Base-by-base conservation (phyloP, 352 stramenopile species). In the Blastocystis sp. region DNA sequence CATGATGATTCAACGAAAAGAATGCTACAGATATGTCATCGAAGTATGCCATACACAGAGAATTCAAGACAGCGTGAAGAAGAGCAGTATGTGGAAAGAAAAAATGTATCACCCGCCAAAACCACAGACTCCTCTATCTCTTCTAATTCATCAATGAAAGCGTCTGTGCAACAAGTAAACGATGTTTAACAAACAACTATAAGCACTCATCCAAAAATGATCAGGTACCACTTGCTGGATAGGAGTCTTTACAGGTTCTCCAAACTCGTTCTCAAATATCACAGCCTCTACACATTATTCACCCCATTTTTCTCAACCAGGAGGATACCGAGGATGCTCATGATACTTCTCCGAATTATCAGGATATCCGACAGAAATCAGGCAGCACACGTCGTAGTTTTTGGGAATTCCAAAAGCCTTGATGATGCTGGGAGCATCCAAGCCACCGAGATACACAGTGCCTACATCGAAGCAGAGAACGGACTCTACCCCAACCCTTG, bases 311-410 rank as follows among this genome's bases (percentile, higher is more conserved):
- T 18, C n/a, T 24, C 43, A 41, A 54, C 43, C 41, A n/a, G 70
- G 70, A 62, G 70, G 70, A 47, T 62, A 81, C 45, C 70, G 70
- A 37, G 70, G 41, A 81, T 81, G 70, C 55, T 81, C 70, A 41
- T 81, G 70, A 41, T 81, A 81, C 70, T 81, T 81, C 55, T 88
- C 76, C 34, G 76, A 75, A 34, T 68, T 68, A 26, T 88, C 76
- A 11, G 59, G 59, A 43, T 88, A 88, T 18, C 76, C 76, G 18
- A 88, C 76, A 43, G 59, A 34, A 62, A 88, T 76, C 30, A 54
- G 47, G 47, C 59, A 73, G 64, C 76, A 88, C 13, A 88, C 76
- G 68, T 88, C 64, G 47, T 88, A 88, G 39, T 3, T 68, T 37
- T 73, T 76, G 3, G 76, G 64, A 50, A 88, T 88, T 20, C 47